phyloP scores from a whole-genome alignment of 1,139 yeast genomes.

The Schwanniomyces etchellsii region DNA sequence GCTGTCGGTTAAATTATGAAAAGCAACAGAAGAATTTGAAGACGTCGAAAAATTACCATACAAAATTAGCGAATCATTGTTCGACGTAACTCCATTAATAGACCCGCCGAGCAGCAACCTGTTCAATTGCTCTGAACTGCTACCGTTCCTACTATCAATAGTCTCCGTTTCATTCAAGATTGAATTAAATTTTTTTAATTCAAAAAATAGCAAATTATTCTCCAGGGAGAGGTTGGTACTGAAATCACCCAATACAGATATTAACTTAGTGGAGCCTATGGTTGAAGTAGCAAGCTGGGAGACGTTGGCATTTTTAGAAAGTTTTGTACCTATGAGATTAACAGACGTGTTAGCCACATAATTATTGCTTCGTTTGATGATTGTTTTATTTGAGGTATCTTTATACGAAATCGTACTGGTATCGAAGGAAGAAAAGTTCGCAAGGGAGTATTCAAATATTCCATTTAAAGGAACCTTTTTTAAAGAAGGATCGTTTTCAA shows the following conservation, averaged over 20 bases:
- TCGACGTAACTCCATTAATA: slow-evolving; percentile 17
- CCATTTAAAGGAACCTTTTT: slow-evolving; percentile 51
- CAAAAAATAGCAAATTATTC: slow-evolving; percentile 23
- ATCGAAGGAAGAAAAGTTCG: slow-evolving; percentile 55
- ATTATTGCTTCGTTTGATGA: slow-evolving; percentile 24
- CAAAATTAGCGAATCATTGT: slow-evolving; percentile 18
- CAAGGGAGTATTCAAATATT: slow-evolving; percentile 72
- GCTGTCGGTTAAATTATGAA: slow-evolving; percentile 23
- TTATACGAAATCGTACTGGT: slow-evolving; percentile 21
- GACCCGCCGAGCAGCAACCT: slow-evolving; percentile 30
- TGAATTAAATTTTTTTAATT: slow-evolving; percentile 24
- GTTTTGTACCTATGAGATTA: slow-evolving; percentile 52
- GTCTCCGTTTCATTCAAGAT: slow-evolving; percentile 26
- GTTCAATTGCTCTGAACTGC: slow-evolving; percentile 11
- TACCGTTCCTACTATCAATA: slow-evolving; percentile 18
- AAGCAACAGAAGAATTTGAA: slow-evolving; percentile 13
- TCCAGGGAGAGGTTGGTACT: slow-evolving; percentile 21
- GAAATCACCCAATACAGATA: slow-evolving; percentile 46
- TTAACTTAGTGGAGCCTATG: slow-evolving; percentile 17
- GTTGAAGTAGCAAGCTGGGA: slow-evolving; percentile 24
- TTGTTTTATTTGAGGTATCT: slow-evolving; percentile 22
- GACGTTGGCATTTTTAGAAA: slow-evolving; percentile 40
- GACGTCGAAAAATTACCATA: slow-evolving; percentile 29
- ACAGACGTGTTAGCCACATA: slow-evolving; percentile 66
- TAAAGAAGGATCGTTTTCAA: slow-evolving; percentile 19